Evolutionary conservation across 805 yeast genomes (phyloP), one percentile per base, ranked within the genome.

Genomic region (Priceomyces haplophilus): DNA sequence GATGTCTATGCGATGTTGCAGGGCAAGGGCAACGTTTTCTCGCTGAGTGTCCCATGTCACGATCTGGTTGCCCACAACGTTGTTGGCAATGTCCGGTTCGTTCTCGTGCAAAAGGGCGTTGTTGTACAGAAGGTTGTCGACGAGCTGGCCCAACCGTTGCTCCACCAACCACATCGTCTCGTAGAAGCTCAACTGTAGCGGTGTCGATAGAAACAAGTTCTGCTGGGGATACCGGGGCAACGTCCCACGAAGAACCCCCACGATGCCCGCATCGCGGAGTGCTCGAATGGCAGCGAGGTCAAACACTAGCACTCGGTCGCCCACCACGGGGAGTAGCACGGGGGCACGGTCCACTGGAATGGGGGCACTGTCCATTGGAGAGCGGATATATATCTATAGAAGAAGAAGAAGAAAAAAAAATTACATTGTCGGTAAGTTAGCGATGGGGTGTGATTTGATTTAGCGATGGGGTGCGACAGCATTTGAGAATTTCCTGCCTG

Each of bases 191-290:
- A 91, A 65, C 53, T 80, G 79, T 39, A 93, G 61, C 0, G 99
- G 99, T 2, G 90, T 63, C 0, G 96, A 95, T 32, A 88, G 67
- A 54, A 90, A 85, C n/a, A 82, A 71, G 55, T 88, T 89, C 56
- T 91, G 99, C 59, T 93, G 99, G 2, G 97, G 93, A n/a, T 90
- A 88, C 37, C 80, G 73, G 0, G 97, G 86, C 23, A 93, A 65
- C 0, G 97, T 85, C 0, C 99, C 99, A 0, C 79, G 65, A 12
- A 91, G 67, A 1, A 83, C 79, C 0, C 99, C 99, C 17, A 81
- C 72, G 1, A 93, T 74, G 11, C 88, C 87, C 34, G 76, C 63
- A 2, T 69, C 68, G 17, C 97, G 69, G 5, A 89, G 68, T 17
- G 42, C 42, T 50, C 74, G 73, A 38, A 86, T 69, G 39, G 73